Evolutionary conservation across 2,329 filamentous ascomycete species (phyloP), one percentile per base, ranked within the genome.

Genomic region (Ramularia collo-cygni): DNA sequence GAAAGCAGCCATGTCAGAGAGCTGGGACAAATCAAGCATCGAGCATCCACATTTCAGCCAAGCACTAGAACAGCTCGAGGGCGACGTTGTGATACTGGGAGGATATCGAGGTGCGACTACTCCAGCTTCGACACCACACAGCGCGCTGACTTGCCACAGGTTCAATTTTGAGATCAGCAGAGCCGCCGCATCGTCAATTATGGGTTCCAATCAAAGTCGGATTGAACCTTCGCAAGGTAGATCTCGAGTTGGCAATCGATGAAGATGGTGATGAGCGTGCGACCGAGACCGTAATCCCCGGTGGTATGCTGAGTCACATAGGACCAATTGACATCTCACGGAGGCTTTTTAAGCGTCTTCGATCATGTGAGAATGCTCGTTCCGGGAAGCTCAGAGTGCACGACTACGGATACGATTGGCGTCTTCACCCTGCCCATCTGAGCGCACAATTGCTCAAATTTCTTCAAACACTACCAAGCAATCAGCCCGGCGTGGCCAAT

Each of bases 151-250:
- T 10, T 24, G 21, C 10, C 10, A 6, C 6, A 24, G 21, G 21
- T 6, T 95, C 89, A 0, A 74, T 95, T n/a, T 64, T 96, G 19
- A 79, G 89, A 19, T 93, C 87, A 8, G 83, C 86, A 8, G 81
- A 87, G 46, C 76, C 84, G 7, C 83, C 85, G 3, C 79, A 90
- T 56, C 79, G 87, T n/a, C 87, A 94, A 58, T 67, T 95, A 0
- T 96, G 90, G 90, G 85, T 93, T 2, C 89, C 89, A 0, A 81
- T 95, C 56, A 95, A 95, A 63, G 82, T 95, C 18, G 89, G 90
- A 1, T 67, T 96, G 36, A 95, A 94, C 53, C 76, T 95, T 46
- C 81, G 89, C 40, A 95, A 92, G 58, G 89, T 90, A 2, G 86
- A 96, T 58, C 71, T 96, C 3, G 87, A 94, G 59, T 82, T 96